These are phyloP conservation scores for Chrysoporthe austroafricana DNA, from an alignment of 2,329 filamentous ascomycete species.

Conservation along the genomic window DNA sequence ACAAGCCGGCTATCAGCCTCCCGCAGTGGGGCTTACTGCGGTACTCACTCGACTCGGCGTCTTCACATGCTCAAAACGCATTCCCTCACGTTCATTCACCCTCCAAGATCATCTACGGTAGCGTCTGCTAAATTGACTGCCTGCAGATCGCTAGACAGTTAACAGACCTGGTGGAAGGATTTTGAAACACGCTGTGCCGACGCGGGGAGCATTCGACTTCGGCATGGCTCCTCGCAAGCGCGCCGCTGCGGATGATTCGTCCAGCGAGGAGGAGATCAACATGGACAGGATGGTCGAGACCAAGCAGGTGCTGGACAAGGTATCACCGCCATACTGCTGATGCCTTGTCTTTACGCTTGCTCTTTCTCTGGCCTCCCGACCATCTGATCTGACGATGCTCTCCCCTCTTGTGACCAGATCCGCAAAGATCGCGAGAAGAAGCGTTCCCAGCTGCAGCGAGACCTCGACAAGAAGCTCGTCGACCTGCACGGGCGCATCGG, in stretches of 20 bases:
- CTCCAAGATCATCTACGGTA: not conserved
- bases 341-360: not conserved
- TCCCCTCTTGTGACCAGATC: constrained; percentile 15
- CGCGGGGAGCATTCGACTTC: not conserved
- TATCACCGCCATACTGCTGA: constrained; percentile 5
- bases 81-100: no score
- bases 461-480: constrained; percentile 21
- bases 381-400: not conserved
- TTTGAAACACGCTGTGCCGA: not conserved
- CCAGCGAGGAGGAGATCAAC: constrained; percentile 31
- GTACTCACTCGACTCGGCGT: not conserved
- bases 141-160: not conserved
- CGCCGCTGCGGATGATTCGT: constrained; percentile 21
- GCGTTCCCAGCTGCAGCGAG: constrained; percentile 22
- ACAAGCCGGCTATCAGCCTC: not conserved
- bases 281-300: constrained; percentile 31
- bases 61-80: constrained; percentile 1
- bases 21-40: not conserved
- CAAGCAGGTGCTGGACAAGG: constrained; percentile 29
- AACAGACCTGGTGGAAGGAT: not conserved
- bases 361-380: not conserved
- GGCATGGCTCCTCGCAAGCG: constrained; percentile 26
- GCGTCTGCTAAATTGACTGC: not conserved
- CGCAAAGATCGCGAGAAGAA: constrained; percentile 27
- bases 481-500: constrained; percentile 18